These are phyloP conservation scores for Yamagishiella unicocca DNA, from an alignment of 139 green algal species.

Conservation along the genomic window DNA sequence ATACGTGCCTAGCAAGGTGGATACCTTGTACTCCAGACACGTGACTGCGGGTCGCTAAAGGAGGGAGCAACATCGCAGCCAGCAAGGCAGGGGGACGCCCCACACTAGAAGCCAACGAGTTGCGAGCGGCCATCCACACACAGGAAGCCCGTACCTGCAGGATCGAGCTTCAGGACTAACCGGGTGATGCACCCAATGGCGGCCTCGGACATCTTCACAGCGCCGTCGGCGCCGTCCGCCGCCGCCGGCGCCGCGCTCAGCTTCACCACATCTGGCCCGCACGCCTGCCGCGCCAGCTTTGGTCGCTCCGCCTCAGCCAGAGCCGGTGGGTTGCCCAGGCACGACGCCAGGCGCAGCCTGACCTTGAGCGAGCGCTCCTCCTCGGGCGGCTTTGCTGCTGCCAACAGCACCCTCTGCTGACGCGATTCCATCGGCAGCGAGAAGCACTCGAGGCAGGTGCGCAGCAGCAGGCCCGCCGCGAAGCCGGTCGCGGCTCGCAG, in stretches of 20 bases:
- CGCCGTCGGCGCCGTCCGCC: neutral
- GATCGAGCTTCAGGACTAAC: neutral
- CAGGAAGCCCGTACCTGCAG: neutral
- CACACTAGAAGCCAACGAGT: no score
- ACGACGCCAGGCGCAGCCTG: neutral
- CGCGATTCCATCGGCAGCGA: neutral
- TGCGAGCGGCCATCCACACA: no score
- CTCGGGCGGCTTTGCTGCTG: neutral
- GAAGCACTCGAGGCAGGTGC: slow-evolving; percentile 14
- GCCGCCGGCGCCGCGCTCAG: neutral
- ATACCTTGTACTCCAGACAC: no score
- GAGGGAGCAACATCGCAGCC: no score
- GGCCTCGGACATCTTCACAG: neutral
- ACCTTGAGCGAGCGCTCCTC: neutral
- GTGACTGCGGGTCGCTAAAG: no score
- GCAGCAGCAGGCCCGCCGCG: slow-evolving; percentile 6
- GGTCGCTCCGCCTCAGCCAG: neutral
- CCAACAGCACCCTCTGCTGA: neutral
- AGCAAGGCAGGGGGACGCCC: no score
- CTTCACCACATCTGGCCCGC: neutral
- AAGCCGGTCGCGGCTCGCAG: neutral
- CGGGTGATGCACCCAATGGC: neutral
- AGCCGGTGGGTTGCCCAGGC: neutral
- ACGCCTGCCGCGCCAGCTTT: neutral
- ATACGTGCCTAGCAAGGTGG: no score